Evolutionary conservation across 805 yeast species (phyloP), one percentile per base, ranked within the genome.

Genomic region (Zygoascus ofunaensis): DNA sequence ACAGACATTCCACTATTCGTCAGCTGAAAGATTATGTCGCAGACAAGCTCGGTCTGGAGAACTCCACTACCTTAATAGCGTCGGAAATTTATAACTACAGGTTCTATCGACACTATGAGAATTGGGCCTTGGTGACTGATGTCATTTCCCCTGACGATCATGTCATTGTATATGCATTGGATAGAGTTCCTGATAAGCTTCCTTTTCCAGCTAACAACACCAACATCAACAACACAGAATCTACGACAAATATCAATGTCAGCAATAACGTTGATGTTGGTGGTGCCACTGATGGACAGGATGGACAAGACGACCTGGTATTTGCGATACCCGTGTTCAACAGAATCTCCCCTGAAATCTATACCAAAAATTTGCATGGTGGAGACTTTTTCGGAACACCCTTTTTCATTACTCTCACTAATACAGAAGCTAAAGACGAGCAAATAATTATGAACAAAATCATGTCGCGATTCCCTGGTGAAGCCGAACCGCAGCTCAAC

Each of bases 71-170:
- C 30, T 54, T 81, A 42, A 58, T 73, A 34, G 77, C 78, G 0
- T 71, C 73, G 39, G 87, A 83, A 49, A 64, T 87, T 3, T 86
- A 79, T 65, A 76, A 76, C 46, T 70, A 74, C 47, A 80, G 77
- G 51, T 74, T 89, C 46, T 86, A 79, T 66, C 76, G 72, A 43
- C 77, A 82, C 58, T 81, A 79, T 61, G 87, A 80, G 49, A 72
- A 74, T 35, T 61, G 76, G n/a, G 79, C 72, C 35, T 63, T 64
- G n/a, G 63, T 69, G 37, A 71, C 80, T 21, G 92, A 82, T 48
- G 60, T 82, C 38, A 82, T 87, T 17, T 65, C 74, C 1, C 71
- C 70, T 5, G 64, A 70, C 26, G 97, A 87, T 55, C 72, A 71
- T 12, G 68, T 85, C 33, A 70, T 80, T 43, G 78, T 87, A 51